These are phyloP conservation scores for Penicillium sp. DNA, from an alignment of 2,329 filamentous ascomycete genomes.

Conservation along the genomic window DNA sequence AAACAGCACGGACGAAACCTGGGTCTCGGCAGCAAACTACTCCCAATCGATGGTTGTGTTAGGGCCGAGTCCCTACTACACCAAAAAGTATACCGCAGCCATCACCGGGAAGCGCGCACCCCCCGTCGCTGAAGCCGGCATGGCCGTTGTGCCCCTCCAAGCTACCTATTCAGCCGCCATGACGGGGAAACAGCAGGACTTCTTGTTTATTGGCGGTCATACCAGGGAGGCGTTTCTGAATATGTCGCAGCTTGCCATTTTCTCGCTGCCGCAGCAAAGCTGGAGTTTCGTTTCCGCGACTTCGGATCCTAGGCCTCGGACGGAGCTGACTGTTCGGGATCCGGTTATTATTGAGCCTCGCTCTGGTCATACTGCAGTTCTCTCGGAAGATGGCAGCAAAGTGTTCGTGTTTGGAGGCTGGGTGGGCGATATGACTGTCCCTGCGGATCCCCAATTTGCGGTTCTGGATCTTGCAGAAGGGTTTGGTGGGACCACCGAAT, in stretches of 20 bases:
- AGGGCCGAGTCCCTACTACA: constrained; percentile 41
- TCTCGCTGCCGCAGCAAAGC: constrained; percentile 78
- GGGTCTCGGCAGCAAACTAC: constrained; percentile 71
- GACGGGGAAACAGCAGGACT: constrained; percentile 67
- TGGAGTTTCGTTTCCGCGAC: constrained; percentile 80
- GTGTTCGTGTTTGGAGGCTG: constrained; percentile 84
- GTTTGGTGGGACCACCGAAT: constrained; percentile 57
- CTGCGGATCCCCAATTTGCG: constrained; percentile 78
- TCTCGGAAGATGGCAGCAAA: constrained; percentile 74
- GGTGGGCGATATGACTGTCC: constrained; percentile 75
- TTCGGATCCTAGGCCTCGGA: constrained; percentile 45
- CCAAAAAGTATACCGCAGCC: constrained; percentile 31
- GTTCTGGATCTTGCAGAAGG: constrained; percentile 72
- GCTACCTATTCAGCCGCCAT: constrained; percentile 69
- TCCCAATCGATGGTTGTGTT: constrained; percentile 75
- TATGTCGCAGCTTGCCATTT: constrained; percentile 86
- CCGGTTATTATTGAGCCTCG: constrained; percentile 67
- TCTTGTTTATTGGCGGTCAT: constrained; percentile 81
- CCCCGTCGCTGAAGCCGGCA: constrained; percentile 80
- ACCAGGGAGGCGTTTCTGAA: constrained; percentile 83
- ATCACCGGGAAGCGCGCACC: constrained; percentile 57
- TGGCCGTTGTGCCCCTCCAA: constrained; percentile 72
- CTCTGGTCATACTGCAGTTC: constrained; percentile 82
- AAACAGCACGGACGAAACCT: constrained; percentile 49
- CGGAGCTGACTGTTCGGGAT: constrained; percentile 57